phyloP scores from a whole-genome alignment of 2,329 filamentous ascomycete genomes.

The Talaromyces sp. region DNA sequence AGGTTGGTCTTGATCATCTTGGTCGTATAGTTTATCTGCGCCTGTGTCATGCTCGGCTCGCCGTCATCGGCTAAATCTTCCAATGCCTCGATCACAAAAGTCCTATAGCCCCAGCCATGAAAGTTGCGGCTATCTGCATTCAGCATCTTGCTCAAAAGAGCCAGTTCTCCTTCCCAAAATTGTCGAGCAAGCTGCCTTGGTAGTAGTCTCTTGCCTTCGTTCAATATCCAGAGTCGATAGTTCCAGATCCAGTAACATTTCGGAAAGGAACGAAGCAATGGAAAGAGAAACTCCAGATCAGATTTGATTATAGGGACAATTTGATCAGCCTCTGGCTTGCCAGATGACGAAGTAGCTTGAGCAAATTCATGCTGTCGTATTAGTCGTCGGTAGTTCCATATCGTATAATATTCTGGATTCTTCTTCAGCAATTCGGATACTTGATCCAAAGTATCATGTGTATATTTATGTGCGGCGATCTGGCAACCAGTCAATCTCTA shows the following conservation, averaged over 20 bases:
- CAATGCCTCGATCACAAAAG: conserved; percentile 72
- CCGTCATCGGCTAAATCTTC: conserved; percentile 53
- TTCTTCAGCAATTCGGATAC: conserved; percentile 45
- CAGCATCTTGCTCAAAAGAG: conserved; percentile 83
- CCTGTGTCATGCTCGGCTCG: conserved; percentile 63
- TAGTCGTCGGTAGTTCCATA: conserved; percentile 62
- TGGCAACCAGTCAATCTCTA: conserved; percentile 24
- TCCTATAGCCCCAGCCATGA: conserved; percentile 91
- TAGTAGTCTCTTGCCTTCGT: conserved; percentile 66
- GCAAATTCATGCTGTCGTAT: conserved; percentile 63
- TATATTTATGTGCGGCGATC: conserved; percentile 42
- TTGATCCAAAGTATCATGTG: conserved; percentile 44
- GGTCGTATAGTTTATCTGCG: conserved; percentile 86
- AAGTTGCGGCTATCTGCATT: conserved; percentile 85
- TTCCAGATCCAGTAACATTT: conserved; percentile 99
- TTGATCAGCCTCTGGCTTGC: conserved; percentile 45
- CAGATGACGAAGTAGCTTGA: conserved; percentile 25
- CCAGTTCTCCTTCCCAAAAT: conserved; percentile 83
- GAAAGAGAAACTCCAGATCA: conserved; percentile 80
- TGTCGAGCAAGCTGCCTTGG: conserved; percentile 55
- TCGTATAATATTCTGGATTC: conserved; percentile 51
- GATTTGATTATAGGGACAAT: conserved; percentile 59
- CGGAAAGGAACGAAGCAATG: conserved; percentile 78
- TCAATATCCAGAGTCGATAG: conserved; percentile 81
- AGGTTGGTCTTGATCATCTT: conserved; percentile 82